Percentiles rank a stretch among this genome's conserved stretches.
Conservation (phyloP, 148 eudicot species). For the Camellia japonica region DNA sequence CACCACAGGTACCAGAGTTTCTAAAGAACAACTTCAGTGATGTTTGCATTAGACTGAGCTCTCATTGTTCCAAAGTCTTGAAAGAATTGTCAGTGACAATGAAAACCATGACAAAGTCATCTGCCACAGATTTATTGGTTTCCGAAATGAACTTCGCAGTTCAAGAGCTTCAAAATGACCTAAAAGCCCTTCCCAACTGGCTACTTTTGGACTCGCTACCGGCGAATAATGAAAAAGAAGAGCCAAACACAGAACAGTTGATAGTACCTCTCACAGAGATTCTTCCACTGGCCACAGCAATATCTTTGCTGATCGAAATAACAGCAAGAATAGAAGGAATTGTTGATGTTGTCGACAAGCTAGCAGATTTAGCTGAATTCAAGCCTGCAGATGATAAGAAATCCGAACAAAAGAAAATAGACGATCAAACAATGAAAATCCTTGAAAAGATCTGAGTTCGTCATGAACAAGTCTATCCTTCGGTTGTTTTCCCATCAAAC, state of each 20-base stretch:
- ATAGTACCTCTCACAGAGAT: slow-evolving; percentile 46
- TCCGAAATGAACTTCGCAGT: slow-evolving; percentile 60
- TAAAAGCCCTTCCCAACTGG: slow-evolving; percentile 45
- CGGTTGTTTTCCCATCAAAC: slow-evolving; percentile 1
- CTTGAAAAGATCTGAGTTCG: slow-evolving; percentile 11
- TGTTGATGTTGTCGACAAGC: slow-evolving; percentile 46
- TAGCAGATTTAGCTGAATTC: slow-evolving; percentile 60
- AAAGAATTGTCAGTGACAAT: slow-evolving; percentile 52
- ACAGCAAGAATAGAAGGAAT: slow-evolving; percentile 60
- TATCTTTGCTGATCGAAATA: slow-evolving; percentile 64
- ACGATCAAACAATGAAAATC: slow-evolving; percentile 18
- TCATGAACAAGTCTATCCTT: background rate
- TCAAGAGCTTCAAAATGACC: slow-evolving; percentile 56
- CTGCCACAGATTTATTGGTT: slow-evolving; percentile 38
- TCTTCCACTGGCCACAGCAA: slow-evolving; percentile 65
- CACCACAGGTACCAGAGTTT: slow-evolving; percentile 52
- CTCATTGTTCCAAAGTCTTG: slow-evolving; percentile 51
- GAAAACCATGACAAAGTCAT: slow-evolving; percentile 52
- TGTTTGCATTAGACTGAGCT: slow-evolving; percentile 48
- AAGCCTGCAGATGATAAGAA: slow-evolving; percentile 33
- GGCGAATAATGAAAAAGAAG: slow-evolving; percentile 11
- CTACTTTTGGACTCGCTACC: slow-evolving; percentile 13
- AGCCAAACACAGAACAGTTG: slow-evolving; percentile 5
- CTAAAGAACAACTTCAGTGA: slow-evolving; percentile 48
- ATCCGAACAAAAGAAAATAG: slow-evolving; percentile 29